Percentiles rank a stretch among this genome's conserved stretches.
Evolutionary conservation across 2,329 filamentous ascomycete species (phyloP).

Genomic region (Colletotrichum caudatum): DNA sequence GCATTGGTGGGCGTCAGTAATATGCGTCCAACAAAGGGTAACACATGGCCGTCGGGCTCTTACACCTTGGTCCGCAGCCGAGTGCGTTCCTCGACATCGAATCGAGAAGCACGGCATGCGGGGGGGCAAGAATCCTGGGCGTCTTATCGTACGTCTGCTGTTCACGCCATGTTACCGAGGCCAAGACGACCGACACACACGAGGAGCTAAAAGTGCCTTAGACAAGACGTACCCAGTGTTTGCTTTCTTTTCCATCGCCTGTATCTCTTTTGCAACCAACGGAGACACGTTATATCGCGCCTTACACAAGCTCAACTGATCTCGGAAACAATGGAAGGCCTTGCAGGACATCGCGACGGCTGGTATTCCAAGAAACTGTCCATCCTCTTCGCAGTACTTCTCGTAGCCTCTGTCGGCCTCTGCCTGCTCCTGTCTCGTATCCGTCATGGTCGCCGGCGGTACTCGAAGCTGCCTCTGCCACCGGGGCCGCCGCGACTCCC

Average conservation of each 20-base stretch:
- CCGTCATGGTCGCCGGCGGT: neutral
- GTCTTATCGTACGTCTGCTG: neutral
- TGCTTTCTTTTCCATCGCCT: neutral
- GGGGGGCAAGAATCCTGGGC: too few relatives aligned
- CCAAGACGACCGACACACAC: neutral
- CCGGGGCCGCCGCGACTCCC: conserved; percentile 15
- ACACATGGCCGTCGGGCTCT: neutral
- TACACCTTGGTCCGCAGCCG: neutral
- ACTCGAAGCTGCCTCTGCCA: conserved; percentile 7
- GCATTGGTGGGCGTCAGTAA: neutral
- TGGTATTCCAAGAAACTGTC: neutral
- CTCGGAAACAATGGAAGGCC: neutral
- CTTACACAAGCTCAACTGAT: neutral
- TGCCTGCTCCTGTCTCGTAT: neutral
- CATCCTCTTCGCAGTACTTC: neutral
- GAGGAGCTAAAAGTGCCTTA: too few relatives aligned
- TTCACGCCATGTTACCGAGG: neutral
- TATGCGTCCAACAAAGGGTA: neutral
- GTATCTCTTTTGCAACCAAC: too few relatives aligned
- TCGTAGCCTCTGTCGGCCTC: neutral
- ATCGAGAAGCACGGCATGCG: neutral
- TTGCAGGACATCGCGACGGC: neutral
- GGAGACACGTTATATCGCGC: too few relatives aligned
- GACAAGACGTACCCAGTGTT: neutral
- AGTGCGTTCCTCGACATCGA: neutral